Percentiles rank a stretch among this genome's conserved stretches.
These are phyloP conservation scores for Adansonia madagascariensis DNA, from an alignment of 441 rosid genomes.

Conservation along the genomic window DNA sequence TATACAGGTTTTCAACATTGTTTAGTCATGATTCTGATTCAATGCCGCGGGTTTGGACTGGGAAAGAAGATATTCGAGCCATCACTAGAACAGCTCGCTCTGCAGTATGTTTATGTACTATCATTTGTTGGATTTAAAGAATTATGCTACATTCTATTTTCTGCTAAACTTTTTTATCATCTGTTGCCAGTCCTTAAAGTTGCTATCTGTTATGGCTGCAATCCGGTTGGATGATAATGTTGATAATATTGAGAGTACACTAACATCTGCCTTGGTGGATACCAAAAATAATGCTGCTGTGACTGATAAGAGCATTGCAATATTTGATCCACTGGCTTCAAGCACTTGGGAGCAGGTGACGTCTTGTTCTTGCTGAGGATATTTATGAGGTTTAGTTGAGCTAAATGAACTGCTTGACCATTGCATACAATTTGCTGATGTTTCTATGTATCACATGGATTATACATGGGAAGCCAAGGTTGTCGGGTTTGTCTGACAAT, in stretches of 20 bases:
- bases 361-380: conserved; percentile 25
- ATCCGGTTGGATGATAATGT: conserved; percentile 74
- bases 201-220: conserved; percentile 87
- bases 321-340: conserved; percentile 82
- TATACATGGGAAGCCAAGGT: not conserved
- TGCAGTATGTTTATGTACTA: conserved; percentile 57
- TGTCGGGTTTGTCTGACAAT: not conserved
- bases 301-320: conserved; percentile 55
- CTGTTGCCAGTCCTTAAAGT: conserved; percentile 75
- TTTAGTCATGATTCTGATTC: conserved; percentile 97
- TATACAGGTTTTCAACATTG: conserved; percentile 78
- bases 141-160: conserved; percentile 8
- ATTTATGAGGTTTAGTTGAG: conserved; percentile 8
- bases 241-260: conserved; percentile 71
- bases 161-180: conserved; percentile 33
- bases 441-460: conserved; percentile 9
- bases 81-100: conserved; percentile 93
- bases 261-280: conserved; percentile 63
- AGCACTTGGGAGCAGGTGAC: conserved; percentile 94
- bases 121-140: conserved; percentile 19
- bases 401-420: not conserved
- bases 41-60: conserved; percentile 99
- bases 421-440: not conserved
- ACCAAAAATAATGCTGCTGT: conserved; percentile 42
- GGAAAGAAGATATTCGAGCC: conserved; percentile 95